Evolutionary conservation across 257 asterid genomes (phyloP), one percentile per base, ranked within the genome.

Genomic region (Euphrasia confusa): DNA sequence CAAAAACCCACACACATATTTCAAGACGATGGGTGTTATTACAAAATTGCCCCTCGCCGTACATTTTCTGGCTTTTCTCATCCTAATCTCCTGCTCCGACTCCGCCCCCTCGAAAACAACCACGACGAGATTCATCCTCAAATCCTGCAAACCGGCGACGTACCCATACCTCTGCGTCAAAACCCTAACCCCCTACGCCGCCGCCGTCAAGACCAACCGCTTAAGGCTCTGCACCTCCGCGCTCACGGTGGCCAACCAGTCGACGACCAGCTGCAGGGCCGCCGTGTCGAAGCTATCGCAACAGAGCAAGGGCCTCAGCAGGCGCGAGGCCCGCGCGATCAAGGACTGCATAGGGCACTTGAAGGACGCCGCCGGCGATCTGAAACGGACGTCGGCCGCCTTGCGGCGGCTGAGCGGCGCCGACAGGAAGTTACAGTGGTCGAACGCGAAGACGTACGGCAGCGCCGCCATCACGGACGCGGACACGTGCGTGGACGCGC

Each of bases 381-480:
- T 88, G 1, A 82, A 70, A 72, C 65, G 65, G 0, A 78, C 93
- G 28, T 37, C 79, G 54, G 52, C 13, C 3, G 90, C 95, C 48
- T 71, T 86, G 87, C 54, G 40, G 12, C 80, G 68, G 7, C 35
- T 86, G 4, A 30, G 72, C 5, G 86, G 69, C 7, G 63, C 52
- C 3, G 90, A 80, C 9, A 60, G 75, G 64, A 80, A 50, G 27
- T 82, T 77, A 12, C 77, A 89, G 50, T 82, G 84, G 81, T 63
- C 85, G 18, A 86, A 75, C 32, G 93, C 93, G 0, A 86, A 82
- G 72, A 89, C 95, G 1, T 81, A 79, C 49, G 95, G 87, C 3
- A 86, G 96, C 72, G 85, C 95, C 8, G 96, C 91, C 27, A 80
- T 86, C 18, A 78, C 93, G 13, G 90, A 89, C 17, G 82, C 82